Evolutionary conservation across 192 early-diverging fungal species (phyloP).

Genomic region (Rhizophagus clarus): DNA sequence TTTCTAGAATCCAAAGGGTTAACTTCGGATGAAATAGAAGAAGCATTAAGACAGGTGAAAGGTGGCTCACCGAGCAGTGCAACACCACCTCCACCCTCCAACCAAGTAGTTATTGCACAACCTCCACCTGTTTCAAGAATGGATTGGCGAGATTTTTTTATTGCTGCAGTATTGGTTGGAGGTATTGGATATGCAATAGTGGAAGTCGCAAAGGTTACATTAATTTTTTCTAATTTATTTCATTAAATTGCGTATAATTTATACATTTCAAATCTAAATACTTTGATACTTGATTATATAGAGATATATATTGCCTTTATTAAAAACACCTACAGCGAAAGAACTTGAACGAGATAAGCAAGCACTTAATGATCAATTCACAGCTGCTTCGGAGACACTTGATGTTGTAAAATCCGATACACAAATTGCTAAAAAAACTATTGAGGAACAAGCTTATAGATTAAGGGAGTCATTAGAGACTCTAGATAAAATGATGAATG

Average conservation of each 20-base stretch:
- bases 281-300: slow-evolving; percentile 21
- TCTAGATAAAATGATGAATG: slow-evolving; percentile 62
- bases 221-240: not conserved
- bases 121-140: slow-evolving; percentile 55
- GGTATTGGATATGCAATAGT: slow-evolving; percentile 91
- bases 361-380: slow-evolving; percentile 67
- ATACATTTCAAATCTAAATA: not conserved
- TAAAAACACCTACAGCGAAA: slow-evolving; percentile 61
- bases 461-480: slow-evolving; percentile 69
- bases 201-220: slow-evolving; percentile 68
- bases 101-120: slow-evolving; percentile 40
- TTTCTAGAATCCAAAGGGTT: slow-evolving; percentile 97
- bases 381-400: slow-evolving; percentile 48
- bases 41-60: slow-evolving; percentile 71
- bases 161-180: slow-evolving; percentile 82
- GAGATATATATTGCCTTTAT: slow-evolving; percentile 60
- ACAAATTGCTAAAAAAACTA: slow-evolving; percentile 46
- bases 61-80: slow-evolving; percentile 41
- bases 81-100: slow-evolving; percentile 22
- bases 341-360: slow-evolving; percentile 74
- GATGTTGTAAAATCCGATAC: slow-evolving; percentile 41
- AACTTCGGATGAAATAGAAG: slow-evolving; percentile 88
- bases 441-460: slow-evolving; percentile 74
- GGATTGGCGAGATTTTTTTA: slow-evolving; percentile 94
- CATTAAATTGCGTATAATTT: not conserved